Evolutionary conservation across 768 basidiomycete genomes (phyloP).

Genomic region (Asterophora lycoperdoides): DNA sequence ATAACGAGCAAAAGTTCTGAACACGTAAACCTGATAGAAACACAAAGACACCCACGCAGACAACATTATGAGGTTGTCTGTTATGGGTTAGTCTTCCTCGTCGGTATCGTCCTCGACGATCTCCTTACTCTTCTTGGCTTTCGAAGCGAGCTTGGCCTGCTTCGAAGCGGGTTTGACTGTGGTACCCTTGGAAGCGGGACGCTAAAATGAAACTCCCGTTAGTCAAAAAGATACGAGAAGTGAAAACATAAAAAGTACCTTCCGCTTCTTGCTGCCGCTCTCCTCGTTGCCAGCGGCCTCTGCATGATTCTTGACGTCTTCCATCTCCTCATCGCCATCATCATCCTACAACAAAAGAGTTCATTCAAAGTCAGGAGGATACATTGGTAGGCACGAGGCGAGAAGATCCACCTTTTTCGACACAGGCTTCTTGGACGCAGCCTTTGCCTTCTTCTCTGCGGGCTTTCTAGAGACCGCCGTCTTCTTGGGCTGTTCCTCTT

Average conservation of each 20-base stretch:
- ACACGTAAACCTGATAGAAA: too few species aligned
- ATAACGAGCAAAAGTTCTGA: not conserved
- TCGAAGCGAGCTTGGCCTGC: conserved; percentile 39
- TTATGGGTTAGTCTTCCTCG: conserved; percentile 19
- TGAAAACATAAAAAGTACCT: conserved; percentile 39
- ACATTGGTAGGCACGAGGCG: not conserved
- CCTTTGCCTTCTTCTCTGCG: conserved; percentile 22
- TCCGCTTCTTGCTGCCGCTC: conserved; percentile 59
- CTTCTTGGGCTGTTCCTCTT: conserved; percentile 43
- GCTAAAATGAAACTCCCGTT: conserved; percentile 24
- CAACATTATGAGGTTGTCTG: not conserved
- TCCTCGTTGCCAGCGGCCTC: conserved; percentile 37
- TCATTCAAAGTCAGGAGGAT: not conserved
- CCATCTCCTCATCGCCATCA: conserved; percentile 42
- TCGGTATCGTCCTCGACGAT: conserved; percentile 43
- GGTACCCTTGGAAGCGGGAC: conserved; percentile 35
- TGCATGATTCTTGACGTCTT: conserved; percentile 34
- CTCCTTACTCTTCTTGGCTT: conserved; percentile 48
- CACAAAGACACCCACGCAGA: not conserved
- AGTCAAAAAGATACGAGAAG: conserved; percentile 3
- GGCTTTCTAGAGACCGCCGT: conserved; percentile 36
- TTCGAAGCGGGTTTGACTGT: conserved; percentile 45
- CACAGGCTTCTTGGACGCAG: conserved; percentile 22
- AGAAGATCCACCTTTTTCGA: conserved; percentile 15
- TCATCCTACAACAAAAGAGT: conserved; percentile 16